phyloP scores from a whole-genome alignment of 169 alveolate genomes.

The Plasmodium malariae region DNA sequence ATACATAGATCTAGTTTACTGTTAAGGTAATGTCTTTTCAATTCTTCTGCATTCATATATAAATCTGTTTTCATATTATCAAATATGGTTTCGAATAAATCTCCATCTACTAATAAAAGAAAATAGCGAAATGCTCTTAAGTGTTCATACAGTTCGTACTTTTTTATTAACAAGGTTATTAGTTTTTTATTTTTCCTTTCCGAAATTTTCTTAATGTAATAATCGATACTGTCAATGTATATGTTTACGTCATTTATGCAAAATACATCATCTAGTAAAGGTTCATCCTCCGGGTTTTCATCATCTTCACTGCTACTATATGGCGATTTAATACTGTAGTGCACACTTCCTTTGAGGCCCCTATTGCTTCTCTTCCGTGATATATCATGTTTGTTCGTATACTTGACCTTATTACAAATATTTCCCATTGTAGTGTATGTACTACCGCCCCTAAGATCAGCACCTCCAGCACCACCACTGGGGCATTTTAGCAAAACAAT shows the following conservation, averaged over 20 bases:
- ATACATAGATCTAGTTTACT: constrained; percentile 56
- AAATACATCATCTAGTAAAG: constrained; percentile 13
- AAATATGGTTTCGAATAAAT: constrained; percentile 57
- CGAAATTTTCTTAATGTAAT: constrained; percentile 21
- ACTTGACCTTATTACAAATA: too few relatives aligned
- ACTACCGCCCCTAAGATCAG: neutral
- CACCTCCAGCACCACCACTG: neutral
- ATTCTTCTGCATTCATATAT: constrained; percentile 75
- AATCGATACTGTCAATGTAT: constrained; percentile 56
- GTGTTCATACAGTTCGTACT: constrained; percentile 47
- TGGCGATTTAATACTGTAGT: too few relatives aligned
- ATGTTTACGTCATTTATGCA: constrained; percentile 15
- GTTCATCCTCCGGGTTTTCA: too few relatives aligned
- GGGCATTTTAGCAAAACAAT: too few relatives aligned
- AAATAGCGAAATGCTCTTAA: constrained; percentile 69
- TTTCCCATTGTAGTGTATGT: neutral
- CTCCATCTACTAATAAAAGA: constrained; percentile 64
- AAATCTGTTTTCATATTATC: constrained; percentile 69
- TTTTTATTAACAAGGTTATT: constrained; percentile 25
- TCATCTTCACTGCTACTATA: too few relatives aligned
- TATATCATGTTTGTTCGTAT: too few relatives aligned
- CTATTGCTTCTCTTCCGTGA: too few relatives aligned
- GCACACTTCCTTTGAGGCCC: too few relatives aligned
- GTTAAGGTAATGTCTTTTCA: constrained; percentile 52
- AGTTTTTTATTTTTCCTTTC: constrained; percentile 37